A percentile compares a stretch with the other conserved stretches of the same genome.
Conservation (phyloP, 352 stramenopile species). For the Saprolegnia diclina region DNA sequence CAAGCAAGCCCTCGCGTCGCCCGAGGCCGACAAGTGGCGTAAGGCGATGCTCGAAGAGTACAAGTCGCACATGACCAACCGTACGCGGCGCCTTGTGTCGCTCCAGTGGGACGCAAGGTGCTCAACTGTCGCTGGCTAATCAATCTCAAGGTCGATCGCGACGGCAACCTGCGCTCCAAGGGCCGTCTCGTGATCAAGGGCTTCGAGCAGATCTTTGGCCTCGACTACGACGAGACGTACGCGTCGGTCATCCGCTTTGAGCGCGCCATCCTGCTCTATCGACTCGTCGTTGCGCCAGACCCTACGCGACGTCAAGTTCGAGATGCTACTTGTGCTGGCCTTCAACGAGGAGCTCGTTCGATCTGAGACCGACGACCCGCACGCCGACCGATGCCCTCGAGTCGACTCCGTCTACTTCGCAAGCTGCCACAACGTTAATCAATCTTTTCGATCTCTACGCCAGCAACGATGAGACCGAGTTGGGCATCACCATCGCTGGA, state of each 20-base stretch:
- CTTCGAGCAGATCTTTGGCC: constrained; percentile 29
- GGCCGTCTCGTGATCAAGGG: constrained; percentile 31
- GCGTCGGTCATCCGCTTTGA: constrained; percentile 30
- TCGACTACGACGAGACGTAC: constrained; percentile 33
- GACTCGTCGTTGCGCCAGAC: too few relatives aligned
- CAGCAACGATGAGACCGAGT: too few relatives aligned
- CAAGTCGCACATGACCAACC: background rate
- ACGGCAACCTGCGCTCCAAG: constrained; percentile 28
- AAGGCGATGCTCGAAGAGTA: background rate
- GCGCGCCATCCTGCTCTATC: constrained; percentile 27
- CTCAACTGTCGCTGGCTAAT: background rate
- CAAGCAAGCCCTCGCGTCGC: background rate
- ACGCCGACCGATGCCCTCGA: too few relatives aligned
- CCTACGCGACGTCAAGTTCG: too few relatives aligned
- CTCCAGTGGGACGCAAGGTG: background rate
- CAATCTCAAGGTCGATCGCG: background rate
- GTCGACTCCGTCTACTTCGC: too few relatives aligned
- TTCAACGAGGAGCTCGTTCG: too few relatives aligned
- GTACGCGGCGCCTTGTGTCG: background rate
- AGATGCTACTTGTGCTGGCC: too few relatives aligned
- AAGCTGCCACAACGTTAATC: too few relatives aligned
- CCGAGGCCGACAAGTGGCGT: background rate
- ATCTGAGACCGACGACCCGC: too few relatives aligned
- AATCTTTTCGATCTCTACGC: too few relatives aligned
- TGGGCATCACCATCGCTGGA: too few relatives aligned